A percentile compares a stretch with the other conserved stretches of the same genome.
Evolutionary conservation across 2,329 filamentous ascomycete species (phyloP).

Genomic region (Lasiodiplodia hormozganensis): DNA sequence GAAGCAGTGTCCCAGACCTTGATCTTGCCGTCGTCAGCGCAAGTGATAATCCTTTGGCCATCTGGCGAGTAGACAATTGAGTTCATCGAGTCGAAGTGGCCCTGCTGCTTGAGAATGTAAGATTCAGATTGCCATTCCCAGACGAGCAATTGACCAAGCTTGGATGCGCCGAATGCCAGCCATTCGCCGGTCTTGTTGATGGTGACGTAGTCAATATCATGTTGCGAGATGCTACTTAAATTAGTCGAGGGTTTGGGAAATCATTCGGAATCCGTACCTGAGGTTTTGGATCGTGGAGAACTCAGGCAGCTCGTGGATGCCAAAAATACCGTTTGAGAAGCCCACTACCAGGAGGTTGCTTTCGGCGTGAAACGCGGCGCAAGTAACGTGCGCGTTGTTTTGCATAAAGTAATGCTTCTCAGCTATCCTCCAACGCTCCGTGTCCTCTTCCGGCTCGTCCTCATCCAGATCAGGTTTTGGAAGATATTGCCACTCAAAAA

Average conservation of each 20-base stretch:
- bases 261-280: conserved; percentile 46
- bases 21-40: conserved; percentile 95
- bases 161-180: conserved; percentile 95
- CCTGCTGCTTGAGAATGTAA: conserved; percentile 97
- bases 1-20: conserved; percentile 98
- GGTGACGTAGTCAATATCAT: conserved; percentile 92
- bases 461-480: conserved; percentile 61
- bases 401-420: conserved; percentile 94
- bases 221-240: conserved; percentile 84
- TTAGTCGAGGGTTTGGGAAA: conserved; percentile 26
- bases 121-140: conserved; percentile 99
- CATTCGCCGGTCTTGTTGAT: conserved; percentile 96
- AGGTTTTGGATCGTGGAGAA: conserved; percentile 94
- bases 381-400: conserved; percentile 83
- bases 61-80: conserved; percentile 91
- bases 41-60: conserved; percentile 89
- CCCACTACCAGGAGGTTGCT: conserved; percentile 95
- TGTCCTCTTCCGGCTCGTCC: conserved; percentile 63
- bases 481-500: conserved; percentile 91
- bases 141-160: conserved; percentile 92
- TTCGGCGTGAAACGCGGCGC: conserved; percentile 85
- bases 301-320: conserved; percentile 92
- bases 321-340: conserved; percentile 93
- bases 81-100: conserved; percentile 96
- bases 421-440: conserved; percentile 89